Percentiles rank a stretch among this genome's conserved stretches.
phyloP scores from a whole-genome alignment of 139 green algal genomes.

The Coccomyxa sp. region DNA sequence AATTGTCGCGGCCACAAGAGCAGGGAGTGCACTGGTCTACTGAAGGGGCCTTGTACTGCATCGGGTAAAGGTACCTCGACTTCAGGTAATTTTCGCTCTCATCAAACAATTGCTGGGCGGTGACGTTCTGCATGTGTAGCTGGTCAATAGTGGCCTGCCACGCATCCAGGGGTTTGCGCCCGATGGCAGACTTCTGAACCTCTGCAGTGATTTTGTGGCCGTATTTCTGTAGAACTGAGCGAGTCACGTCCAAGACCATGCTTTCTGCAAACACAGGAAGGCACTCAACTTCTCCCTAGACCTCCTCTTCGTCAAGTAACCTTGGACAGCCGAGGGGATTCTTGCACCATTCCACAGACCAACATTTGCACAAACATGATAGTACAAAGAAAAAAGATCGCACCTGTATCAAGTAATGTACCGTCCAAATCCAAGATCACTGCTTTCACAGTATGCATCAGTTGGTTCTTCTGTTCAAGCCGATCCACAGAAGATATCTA shows the following conservation, averaged over 20 bases:
- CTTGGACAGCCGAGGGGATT: neutral
- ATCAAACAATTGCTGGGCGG: constrained; percentile 56
- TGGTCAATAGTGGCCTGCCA: constrained; percentile 49
- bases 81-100: constrained; percentile 44
- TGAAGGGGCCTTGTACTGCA: neutral
- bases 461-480: neutral
- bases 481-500: neutral
- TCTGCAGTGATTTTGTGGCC: constrained; percentile 44
- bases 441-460: constrained; percentile 14
- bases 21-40: neutral
- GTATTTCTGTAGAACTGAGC: constrained; percentile 42
- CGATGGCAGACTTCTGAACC: constrained; percentile 33
- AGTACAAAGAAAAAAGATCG: neutral
- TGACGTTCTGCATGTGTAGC: constrained; percentile 26
- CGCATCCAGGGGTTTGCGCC: constrained; percentile 71
- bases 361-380: neutral
- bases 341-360: neutral
- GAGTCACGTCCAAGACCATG: constrained; percentile 53
- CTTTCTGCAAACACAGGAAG: constrained; percentile 40
- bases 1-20: neutral
- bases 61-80: neutral
- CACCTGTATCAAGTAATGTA: constrained; percentile 71
- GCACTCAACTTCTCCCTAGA: neutral
- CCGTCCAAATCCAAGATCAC: constrained; percentile 85
- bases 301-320: neutral